These are phyloP conservation scores for Penicillium nucicola DNA, from an alignment of 495 filamentous ascomycete genomes.

Conservation along the genomic window DNA sequence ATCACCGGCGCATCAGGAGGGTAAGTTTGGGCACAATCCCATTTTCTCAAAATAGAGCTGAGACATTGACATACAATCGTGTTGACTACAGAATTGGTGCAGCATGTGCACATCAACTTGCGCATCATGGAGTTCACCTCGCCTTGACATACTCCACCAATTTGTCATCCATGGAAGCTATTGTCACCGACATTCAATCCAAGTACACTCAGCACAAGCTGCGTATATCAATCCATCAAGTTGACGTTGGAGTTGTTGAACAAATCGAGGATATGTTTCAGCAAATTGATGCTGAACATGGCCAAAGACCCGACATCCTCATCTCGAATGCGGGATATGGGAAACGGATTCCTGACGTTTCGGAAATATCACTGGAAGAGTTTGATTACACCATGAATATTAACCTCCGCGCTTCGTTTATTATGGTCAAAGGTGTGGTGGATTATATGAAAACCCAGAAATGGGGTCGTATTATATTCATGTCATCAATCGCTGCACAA, in stretches of 20 bases:
- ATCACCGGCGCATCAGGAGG: constrained; percentile 65
- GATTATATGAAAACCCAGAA: constrained; percentile 57
- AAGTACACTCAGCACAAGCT: constrained; percentile 26
- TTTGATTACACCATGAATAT: constrained; percentile 64
- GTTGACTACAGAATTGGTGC: constrained; percentile 50
- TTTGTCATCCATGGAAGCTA: constrained; percentile 37
- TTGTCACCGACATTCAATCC: constrained; percentile 37
- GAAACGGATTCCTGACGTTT: constrained; percentile 45
- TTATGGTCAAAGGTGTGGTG: constrained; percentile 60
- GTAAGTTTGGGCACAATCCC: constrained; percentile 31
- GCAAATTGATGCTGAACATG: constrained; percentile 49
- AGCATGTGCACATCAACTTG: constrained; percentile 55
- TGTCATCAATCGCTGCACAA: constrained; percentile 63
- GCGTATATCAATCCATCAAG: constrained; percentile 51
- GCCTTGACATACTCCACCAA: constrained; percentile 61
- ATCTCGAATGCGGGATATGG: constrained; percentile 57
- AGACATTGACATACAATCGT: background rate
- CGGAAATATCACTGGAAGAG: constrained; percentile 55
- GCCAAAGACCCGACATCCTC: constrained; percentile 57
- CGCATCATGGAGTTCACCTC: constrained; percentile 49
- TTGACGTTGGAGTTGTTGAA: constrained; percentile 51
- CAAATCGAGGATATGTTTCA: constrained; percentile 50
- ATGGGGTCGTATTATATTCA: constrained; percentile 67
- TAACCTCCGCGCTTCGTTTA: constrained; percentile 63
- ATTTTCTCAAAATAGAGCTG: background rate